Base-by-base conservation (phyloP, 1,284 basidiomycete species). In the Vanrija sp. region DNA sequence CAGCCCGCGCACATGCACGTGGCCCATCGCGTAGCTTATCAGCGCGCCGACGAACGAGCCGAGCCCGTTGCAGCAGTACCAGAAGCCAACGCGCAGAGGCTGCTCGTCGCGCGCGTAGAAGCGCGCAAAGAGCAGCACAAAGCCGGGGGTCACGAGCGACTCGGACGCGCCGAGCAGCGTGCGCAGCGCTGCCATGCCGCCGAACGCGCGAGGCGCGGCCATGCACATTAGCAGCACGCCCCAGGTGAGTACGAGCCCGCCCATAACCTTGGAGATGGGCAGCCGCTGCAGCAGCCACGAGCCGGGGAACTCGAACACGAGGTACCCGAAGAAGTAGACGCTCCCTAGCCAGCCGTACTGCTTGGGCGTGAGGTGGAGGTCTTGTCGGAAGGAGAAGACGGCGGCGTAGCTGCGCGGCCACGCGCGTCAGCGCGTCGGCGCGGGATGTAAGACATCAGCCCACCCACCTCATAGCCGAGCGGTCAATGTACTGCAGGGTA, bases 81-180 rank as follows among this genome's bases (percentile, higher is more conserved):
- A 73, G 28, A 68, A n/a, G 5, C 64, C 65, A 38, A 70, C 63
- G 28, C 68, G 61, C 10, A 69, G 58, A 1, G 71, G 67, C 59
- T 77, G 75, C 54, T 77, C 74, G 34, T 69, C 67, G 7, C 67
- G 52, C 49, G 61, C 66, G 54, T 76, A 77, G 57, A 71, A 77
- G 10, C 68, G 62, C 15, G 65, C 65, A 14, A 72, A 67, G 49
- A 77, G 62, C 16, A 76, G 56, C 7, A 72, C 61, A 45, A 77
- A 77, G 1, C 70, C 74, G 4, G 75, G 75, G 3, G 73, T 73
- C 45, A 77, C 66, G 6, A 72, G 62, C 0, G 69, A 62, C 55
- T 77, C 75, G 15, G 67, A 49, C 10, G 62, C 65, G 26, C 75
- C 74, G 4, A 76, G 61, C 26, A 76, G 62, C 12, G 68, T 67